phyloP scores from a whole-genome alignment of 1,284 basidiomycete genomes.

The Mycosarcoma mackinlayi region DNA sequence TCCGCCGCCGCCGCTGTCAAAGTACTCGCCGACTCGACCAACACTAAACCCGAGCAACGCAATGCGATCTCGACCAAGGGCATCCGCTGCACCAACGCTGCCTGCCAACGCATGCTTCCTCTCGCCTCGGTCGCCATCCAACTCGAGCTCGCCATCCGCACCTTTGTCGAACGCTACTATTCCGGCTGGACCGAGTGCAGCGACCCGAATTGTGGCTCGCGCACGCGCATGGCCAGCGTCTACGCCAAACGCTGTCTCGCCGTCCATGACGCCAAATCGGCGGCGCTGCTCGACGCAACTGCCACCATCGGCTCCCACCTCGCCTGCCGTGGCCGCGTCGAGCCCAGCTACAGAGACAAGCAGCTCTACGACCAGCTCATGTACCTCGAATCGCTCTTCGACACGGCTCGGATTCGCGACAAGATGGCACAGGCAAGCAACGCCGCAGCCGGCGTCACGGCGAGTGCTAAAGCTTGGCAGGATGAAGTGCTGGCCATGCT shows the following conservation, averaged over 20 bases:
- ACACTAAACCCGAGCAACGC: conserved; percentile 1
- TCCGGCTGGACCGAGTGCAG: conserved; percentile 88
- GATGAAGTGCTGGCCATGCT: conserved; percentile 41
- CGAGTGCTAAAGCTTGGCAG: conserved; percentile 27
- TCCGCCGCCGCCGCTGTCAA: conserved; percentile 1
- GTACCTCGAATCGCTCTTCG: conserved; percentile 61
- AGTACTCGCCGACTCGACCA: conserved; percentile 21
- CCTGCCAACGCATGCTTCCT: conserved; percentile 30
- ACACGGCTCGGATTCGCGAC: conserved; percentile 32
- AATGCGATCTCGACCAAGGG: conserved; percentile 42
- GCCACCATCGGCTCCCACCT: conserved; percentile 6
- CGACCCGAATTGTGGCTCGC: conserved; percentile 82
- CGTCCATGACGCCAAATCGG: conserved; percentile 36
- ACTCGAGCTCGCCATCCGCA: conserved; percentile 84
- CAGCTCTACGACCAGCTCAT: conserved; percentile 65
- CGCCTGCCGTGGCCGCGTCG: conserved; percentile 54
- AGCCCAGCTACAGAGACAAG: conserved; percentile 58
- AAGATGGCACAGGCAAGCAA: conserved; percentile 5
- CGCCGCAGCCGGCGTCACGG: not conserved
- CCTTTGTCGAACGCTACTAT: conserved; percentile 84
- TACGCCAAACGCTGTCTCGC: conserved; percentile 75
- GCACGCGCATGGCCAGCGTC: conserved; percentile 90
- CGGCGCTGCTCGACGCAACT: conserved; percentile 21
- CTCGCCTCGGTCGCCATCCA: conserved; percentile 72
- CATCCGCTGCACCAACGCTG: conserved; percentile 42